Evolutionary conservation across 768 basidiomycete genomes (phyloP), one percentile per base, ranked within the genome.

Genomic region (Gyrodon lividus): DNA sequence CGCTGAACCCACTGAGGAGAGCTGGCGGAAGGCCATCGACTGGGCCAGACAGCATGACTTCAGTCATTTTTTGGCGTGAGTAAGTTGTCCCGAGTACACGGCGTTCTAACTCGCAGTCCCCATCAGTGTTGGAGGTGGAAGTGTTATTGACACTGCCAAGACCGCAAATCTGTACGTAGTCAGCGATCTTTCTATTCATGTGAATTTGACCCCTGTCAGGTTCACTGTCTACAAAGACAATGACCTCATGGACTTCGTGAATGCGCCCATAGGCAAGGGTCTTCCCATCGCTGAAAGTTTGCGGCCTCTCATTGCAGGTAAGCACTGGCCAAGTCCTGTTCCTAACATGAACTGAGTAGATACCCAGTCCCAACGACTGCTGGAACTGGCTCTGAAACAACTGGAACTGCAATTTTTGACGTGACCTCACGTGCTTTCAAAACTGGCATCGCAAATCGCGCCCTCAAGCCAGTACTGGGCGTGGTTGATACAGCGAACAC

Each of bases 71-170:
- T 72, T 93, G 19, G 92, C 91, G 91, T 92, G 59, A 50, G 84
- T 76, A 31, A 31, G 48, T 37, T 34, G 12, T 48, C 10, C 42
- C n/a, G 13, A 35, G 34, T 44, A 14, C 55, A 8, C 12, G 14
- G 30, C 48, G 10, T 50, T 46, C 51, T 41, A 19, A 43, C 43
- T 38, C 33, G 33, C 24, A 16, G 33, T 37, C 31, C 9, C 13
- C 42, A n/a, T 55, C 23, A 89, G 91, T 35, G 86, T 94, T 26
- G 92, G 92, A 55, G 92, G 92, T n/a, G 92, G 92, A 57, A 92
- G 89, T 61, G 90, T 92, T 22, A 97, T 97, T 64, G 95, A 97
- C 66, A 97, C 94, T 0, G 90, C 94, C 47, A 98, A 98, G 68
- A 83, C 93, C 6, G 94, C 96, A 28, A 98, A 98, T 71, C 62